Evolutionary conservation across 73 alveolate species (phyloP), one percentile per base, ranked within the genome.

Genomic region (Symbiodinium natans): DNA sequence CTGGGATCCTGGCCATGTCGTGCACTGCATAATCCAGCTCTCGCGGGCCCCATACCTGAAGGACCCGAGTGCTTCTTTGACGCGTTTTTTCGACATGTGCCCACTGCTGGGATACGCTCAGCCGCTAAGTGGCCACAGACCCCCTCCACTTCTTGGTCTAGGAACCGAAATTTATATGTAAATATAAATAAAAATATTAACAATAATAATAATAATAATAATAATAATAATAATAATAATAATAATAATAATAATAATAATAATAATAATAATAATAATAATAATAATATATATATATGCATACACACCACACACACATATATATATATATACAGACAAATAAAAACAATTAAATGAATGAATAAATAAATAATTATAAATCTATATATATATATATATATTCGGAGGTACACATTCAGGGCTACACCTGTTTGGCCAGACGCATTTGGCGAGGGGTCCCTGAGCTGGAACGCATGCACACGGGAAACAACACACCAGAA

Each of bases 21-120:
- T 88, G 95, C 54, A 63, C 95, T 27, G 95, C 95, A 80, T 88
- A 88, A 83, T 88, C 95, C 74, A 88, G 95, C 95, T 88, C 95
- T 36, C 95, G 95, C 95, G 95, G 95, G 39, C 95, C 95, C 95
- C 95, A 88, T n/a, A 88, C 95, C 95, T 88, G 34, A 4, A 3
- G 13, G 46, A 23, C 21, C 10, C 40, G n/a, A n/a, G n/a, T n/a
- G n/a, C n/a, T n/a, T n/a, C n/a, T n/a, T n/a, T n/a, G n/a, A n/a
- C n/a, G n/a, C n/a, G n/a, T n/a, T n/a, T n/a, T n/a, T n/a, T n/a
- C n/a, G n/a, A n/a, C n/a, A n/a, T n/a, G n/a, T n/a, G n/a, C n/a
- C n/a, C n/a, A n/a, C n/a, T n/a, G n/a, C n/a, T n/a, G n/a, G n/a
- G n/a, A n/a, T n/a, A n/a, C n/a, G n/a, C n/a, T n/a, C n/a, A n/a